phyloP scores from a whole-genome alignment of 148 eudicot species.

The Silene conica region DNA sequence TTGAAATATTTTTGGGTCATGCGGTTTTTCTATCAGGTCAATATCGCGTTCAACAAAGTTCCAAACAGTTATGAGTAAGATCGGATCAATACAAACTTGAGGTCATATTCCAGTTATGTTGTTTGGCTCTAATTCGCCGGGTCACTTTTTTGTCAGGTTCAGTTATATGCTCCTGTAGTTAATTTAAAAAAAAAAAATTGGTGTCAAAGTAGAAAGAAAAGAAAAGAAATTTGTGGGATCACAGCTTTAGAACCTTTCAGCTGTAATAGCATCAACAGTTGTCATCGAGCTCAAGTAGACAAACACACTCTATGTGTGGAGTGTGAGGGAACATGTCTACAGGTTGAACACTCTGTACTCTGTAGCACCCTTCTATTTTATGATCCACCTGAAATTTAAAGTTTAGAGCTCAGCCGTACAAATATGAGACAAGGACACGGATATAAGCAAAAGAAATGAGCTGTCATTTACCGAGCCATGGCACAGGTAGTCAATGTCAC shows the following conservation, averaged over 20 bases:
- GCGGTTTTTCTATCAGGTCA: background rate
- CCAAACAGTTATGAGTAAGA: background rate
- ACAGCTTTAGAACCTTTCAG: constrained; percentile 3
- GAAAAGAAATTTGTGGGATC: background rate
- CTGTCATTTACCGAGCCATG: constrained; percentile 67
- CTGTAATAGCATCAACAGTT: constrained; percentile 7
- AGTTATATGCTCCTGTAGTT: background rate
- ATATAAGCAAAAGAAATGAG: background rate
- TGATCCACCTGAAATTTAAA: constrained; percentile 51
- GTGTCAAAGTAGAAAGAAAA: background rate
- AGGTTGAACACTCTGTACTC: constrained; percentile 65
- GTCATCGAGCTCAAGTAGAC: constrained; percentile 62
- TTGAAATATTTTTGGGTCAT: background rate
- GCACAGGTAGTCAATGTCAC: constrained; percentile 95
- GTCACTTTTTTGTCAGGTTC: background rate
- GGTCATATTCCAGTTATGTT: background rate
- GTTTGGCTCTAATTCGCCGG: background rate
- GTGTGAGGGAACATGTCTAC: constrained; percentile 99
- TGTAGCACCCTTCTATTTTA: constrained; percentile 73
- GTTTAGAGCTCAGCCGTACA: background rate
- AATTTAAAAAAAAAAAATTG: background rate
- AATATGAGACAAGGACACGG: background rate
- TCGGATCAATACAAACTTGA: background rate
- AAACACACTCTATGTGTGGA: constrained; percentile 96
- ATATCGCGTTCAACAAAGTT: background rate